Base-by-base conservation (phyloP, 2,329 filamentous ascomycete genomes). In the Penicillium sp. region DNA sequence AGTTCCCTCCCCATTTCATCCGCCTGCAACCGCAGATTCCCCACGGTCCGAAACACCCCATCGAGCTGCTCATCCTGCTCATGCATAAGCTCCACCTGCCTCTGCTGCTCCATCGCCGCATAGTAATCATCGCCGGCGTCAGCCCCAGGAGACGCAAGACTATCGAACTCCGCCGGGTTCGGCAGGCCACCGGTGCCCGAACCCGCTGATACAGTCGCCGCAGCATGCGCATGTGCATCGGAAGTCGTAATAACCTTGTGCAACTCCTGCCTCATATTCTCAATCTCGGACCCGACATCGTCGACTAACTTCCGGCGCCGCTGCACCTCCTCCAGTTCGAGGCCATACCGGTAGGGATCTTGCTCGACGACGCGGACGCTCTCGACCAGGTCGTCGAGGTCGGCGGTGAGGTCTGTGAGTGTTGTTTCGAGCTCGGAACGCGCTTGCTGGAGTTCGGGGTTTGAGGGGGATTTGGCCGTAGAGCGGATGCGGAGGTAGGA, bases 401-500 rank as follows among this genome's bases (percentile, higher is more conserved):
- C 95, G 67, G 95, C 89, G 75, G 86, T 87, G 70, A 95, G 88
- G 69, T 93, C 91, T 60, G 85, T 75, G 60, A 89, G 86, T 50
- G 90, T 94, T 56, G 90, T 88, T 73, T 91, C 87, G 63, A 99
- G 91, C 76, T 99, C 95, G 48, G 78, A 76, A 60, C 87, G 86
- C 5, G 87, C 84, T 80, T 89, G 86, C 49, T 83, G 77, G 19
- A 89, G 84, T 75, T 90, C 87, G 13, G 92, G 93, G 19, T 91
- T 93, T 48, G 84, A 83, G 15, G 89, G 81, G 8, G 87, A 85
- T 46, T 89, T 89, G 62, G 89, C 86, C 29, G 96, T 89, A 50
- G 93, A 95, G 73, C 93, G 92, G 80, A 99, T 99, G 74, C 95
- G 94, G 48, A 97, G 86, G 82, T 97, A 99, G 17, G 93, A 97